Base-by-base conservation (phyloP, 768 basidiomycete species). In the Termitomyces sp. region DNA sequence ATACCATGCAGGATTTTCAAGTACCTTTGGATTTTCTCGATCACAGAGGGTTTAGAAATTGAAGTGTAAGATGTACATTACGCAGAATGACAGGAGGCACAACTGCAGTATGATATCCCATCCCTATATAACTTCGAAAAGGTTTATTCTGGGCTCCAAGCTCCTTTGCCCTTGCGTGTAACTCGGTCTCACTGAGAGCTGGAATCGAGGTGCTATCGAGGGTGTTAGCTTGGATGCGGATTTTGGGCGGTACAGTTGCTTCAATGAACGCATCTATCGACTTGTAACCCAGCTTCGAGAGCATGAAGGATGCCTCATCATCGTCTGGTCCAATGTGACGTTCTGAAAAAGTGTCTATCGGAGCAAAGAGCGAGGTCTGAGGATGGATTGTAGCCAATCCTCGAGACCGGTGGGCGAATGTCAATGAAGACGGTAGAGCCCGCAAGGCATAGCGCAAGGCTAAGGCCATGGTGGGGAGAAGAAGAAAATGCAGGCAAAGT, bases 1-100 rank as follows among this genome's bases (percentile, higher is more conserved):
- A 72, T 98, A 98, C 96, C 96, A 99, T 4, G 90, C 92, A 28
- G 94, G 96, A 68, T 96, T 98, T 73, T 99, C 95, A 77, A 88
- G 86, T 59, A 92, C 76, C 91, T 92, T 61, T 32, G 44, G 12
- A 43, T 38, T 20, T 54, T 50, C 54, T 53, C 24, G 18, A 32
- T 44, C 43, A 28, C 28, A 1, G 13, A 28, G 30, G 10, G 22
- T 30, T 18, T 13, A 4, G 46, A 16, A 2, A 52, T 35, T 50
- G 16, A 45, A n/a, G 52, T 56, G 35, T 38, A 22, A 18, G 30
- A 70, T 82, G 52, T 58, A 94, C 92, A 62, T 96, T 97, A 61
- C 95, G 88, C 65, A 96, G 78, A 71, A 97, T 93, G 51, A 97
- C 93, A 8, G 92, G 90, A n/a, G 95, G 95, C 5, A 96, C 91